These are phyloP conservation scores for Fusarium bulbicola DNA, from an alignment of 2,329 filamentous ascomycete genomes.

Conservation along the genomic window DNA sequence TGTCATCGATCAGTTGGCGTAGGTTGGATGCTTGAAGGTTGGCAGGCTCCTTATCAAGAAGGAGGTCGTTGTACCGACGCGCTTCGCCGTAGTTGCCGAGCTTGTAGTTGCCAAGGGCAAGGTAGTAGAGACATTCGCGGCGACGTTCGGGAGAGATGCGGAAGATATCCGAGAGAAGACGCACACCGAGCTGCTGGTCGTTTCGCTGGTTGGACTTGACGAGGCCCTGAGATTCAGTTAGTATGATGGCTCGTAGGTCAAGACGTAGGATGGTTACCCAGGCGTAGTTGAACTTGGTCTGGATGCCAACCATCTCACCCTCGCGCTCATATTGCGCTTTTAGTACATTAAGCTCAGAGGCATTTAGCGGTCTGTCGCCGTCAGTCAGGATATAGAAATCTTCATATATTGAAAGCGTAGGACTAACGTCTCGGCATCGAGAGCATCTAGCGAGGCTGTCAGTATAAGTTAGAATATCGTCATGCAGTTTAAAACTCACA, in stretches of 20 bases:
- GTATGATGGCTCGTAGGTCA: background rate
- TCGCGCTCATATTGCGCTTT: constrained; percentile 97
- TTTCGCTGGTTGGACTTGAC: constrained; percentile 87
- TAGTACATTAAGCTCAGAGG: constrained; percentile 90
- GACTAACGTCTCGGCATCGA: constrained; percentile 91
- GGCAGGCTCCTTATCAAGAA: constrained; percentile 88
- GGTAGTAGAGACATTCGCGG: constrained; percentile 97
- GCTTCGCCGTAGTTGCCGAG: constrained; percentile 97
- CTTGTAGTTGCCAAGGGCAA: constrained; percentile 97
- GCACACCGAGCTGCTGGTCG: constrained; percentile 95
- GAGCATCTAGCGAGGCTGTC: constrained; percentile 74
- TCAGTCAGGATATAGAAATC: constrained; percentile 9
- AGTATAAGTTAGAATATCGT: constrained; percentile 4
- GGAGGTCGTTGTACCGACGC: constrained; percentile 89
- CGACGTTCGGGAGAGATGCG: constrained; percentile 90
- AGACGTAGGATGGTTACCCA: constrained; percentile 70
- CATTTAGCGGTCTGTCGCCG: constrained; percentile 78
- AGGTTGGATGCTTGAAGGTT: constrained; percentile 93
- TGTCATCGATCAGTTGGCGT: constrained; percentile 90
- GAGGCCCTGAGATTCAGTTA: constrained; percentile 67
- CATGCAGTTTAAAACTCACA: constrained; percentile 50
- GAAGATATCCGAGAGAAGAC: constrained; percentile 95
- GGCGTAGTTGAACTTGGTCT: constrained; percentile 99
- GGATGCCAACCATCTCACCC: constrained; percentile 93
- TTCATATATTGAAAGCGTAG: background rate